These are phyloP conservation scores for Trichomonas tenax DNA, from an alignment of 208 protist species.

Conservation along the genomic window DNA sequence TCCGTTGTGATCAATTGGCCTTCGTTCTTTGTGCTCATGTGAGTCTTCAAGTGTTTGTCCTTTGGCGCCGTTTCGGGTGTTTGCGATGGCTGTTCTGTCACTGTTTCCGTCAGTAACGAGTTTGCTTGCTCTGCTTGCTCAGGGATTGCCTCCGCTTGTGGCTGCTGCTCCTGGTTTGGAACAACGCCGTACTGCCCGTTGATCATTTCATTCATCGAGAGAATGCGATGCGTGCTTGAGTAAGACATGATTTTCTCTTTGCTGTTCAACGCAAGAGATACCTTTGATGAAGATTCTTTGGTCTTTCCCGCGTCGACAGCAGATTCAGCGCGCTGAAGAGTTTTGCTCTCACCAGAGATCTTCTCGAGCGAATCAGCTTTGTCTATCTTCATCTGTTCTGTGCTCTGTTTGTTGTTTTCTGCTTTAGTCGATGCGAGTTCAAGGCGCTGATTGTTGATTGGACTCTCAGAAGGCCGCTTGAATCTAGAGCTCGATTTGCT, in stretches of 20 bases:
- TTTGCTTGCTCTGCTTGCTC: neutral
- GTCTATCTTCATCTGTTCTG: neutral
- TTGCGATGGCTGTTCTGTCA: neutral
- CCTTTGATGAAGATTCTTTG: neutral
- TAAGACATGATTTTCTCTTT: neutral
- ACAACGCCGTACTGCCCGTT: neutral
- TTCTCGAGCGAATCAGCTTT: neutral
- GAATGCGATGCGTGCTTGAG: neutral
- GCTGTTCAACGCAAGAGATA: neutral
- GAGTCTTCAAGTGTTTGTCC: neutral
- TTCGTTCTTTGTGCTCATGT: neutral
- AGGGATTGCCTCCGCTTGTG: neutral
- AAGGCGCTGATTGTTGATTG: neutral
- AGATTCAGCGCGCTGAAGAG: neutral
- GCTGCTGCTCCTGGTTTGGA: neutral
- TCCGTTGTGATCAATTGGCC: neutral
- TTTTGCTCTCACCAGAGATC: neutral
- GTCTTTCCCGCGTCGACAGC: neutral
- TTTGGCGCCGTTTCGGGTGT: neutral
- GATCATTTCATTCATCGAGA: neutral
- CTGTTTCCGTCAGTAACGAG: neutral
- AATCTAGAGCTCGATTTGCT: neutral
- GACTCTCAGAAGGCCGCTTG: neutral
- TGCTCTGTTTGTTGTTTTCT: neutral
- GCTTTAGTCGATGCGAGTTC: neutral